Percentiles rank a stretch among this genome's conserved stretches.
Evolutionary conservation across 2,329 filamentous ascomycete genomes (phyloP).

Genomic region (Trichoderma arundinaceum): DNA sequence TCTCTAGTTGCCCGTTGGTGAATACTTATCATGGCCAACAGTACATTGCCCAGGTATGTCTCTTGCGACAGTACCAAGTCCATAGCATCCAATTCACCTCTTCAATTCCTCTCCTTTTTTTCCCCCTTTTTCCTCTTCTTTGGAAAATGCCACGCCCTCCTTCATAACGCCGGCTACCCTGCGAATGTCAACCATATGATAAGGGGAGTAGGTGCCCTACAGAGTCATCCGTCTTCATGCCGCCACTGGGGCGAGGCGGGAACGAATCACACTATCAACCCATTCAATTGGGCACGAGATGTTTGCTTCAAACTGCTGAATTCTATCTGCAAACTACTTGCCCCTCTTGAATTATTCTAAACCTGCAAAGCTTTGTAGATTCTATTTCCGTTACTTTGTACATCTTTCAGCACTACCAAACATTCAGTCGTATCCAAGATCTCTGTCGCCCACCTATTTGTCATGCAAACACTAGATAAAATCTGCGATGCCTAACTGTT

Average conservation of each 20-base stretch:
- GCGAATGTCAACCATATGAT: too few species aligned
- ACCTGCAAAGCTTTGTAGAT: background rate
- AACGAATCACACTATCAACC: too few species aligned
- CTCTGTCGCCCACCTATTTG: too few species aligned
- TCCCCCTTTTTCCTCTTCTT: too few species aligned
- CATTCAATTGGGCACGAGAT: background rate
- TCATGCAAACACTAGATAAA: background rate
- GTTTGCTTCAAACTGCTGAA: background rate
- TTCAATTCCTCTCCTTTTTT: background rate
- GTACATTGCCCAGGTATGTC: conserved; percentile 9
- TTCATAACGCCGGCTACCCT: too few species aligned
- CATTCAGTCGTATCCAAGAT: background rate
- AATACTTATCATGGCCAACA: conserved; percentile 8
- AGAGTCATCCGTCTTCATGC: background rate
- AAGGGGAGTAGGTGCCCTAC: background rate
- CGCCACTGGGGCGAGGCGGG: too few species aligned
- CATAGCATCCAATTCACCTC: background rate
- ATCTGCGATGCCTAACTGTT: conserved; percentile 2
- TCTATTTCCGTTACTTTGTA: background rate
- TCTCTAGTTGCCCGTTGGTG: background rate
- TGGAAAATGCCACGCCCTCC: too few species aligned
- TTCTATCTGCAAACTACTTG: background rate
- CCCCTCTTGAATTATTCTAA: background rate
- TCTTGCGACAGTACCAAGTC: background rate
- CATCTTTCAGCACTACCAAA: background rate